These are phyloP conservation scores for Didymella lethalis DNA, from an alignment of 2,329 filamentous ascomycete genomes.

Conservation along the genomic window DNA sequence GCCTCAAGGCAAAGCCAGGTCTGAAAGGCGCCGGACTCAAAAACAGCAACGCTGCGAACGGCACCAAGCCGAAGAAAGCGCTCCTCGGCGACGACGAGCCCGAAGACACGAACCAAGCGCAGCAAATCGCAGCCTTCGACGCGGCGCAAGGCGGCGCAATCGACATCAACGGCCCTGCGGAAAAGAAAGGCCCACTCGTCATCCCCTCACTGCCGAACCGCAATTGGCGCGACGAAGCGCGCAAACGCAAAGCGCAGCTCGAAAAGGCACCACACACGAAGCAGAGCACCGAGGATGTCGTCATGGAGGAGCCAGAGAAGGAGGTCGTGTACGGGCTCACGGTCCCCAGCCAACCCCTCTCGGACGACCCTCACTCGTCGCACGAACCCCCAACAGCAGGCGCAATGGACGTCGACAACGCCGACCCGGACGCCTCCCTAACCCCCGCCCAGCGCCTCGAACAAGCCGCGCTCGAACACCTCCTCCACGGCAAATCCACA, in stretches of 20 bases:
- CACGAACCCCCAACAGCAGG: background rate
- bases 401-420: slow-evolving; percentile 39
- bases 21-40: slow-evolving; percentile 23
- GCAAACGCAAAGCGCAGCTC: slow-evolving; percentile 60
- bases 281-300: slow-evolving; percentile 44
- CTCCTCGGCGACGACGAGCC: slow-evolving; percentile 45
- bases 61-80: slow-evolving; percentile 39
- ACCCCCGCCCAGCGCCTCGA: slow-evolving; percentile 55
- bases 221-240: slow-evolving; percentile 67
- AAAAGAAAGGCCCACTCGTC: slow-evolving; percentile 58
- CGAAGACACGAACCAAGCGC: slow-evolving; percentile 35
- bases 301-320: slow-evolving; percentile 48
- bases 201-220: slow-evolving; percentile 67
- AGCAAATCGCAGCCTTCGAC: slow-evolving; percentile 65
- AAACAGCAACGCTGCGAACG: slow-evolving; percentile 22
- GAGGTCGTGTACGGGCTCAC: slow-evolving; percentile 63
- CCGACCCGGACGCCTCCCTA: slow-evolving; percentile 38
- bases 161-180: slow-evolving; percentile 45
- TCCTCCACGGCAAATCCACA: slow-evolving; percentile 51
- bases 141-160: slow-evolving; percentile 60
- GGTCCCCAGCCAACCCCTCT: slow-evolving; percentile 46
- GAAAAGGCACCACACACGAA: slow-evolving; percentile 63
- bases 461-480: slow-evolving; percentile 60
- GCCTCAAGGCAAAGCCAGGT: slow-evolving; percentile 40
- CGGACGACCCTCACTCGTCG: background rate